Base-by-base conservation (phyloP, 352 stramenopile species). In the Globisporangium perplexum region DNA sequence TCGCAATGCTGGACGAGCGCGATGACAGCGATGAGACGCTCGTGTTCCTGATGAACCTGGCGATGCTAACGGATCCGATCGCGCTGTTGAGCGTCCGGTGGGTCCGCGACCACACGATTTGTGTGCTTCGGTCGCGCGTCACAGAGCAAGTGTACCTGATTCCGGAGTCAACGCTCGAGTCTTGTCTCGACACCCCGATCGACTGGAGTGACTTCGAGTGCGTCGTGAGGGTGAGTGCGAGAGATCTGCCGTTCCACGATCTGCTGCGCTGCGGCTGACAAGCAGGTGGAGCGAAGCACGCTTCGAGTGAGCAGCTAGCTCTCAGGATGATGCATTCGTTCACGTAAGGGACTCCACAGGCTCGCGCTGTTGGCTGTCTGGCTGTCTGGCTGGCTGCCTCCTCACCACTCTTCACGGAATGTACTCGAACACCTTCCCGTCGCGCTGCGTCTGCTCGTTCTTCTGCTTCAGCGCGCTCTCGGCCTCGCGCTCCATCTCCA, bases 341-440 rank as follows among this genome's bases (percentile, higher is more conserved):
- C 33, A 38, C 11, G 10, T 38, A 15, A 6, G 1, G 33, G 2
- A 30, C n/a, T 30, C 26, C 3, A 30, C 2, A 30, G 26, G 3
- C 26, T 30, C 26, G 5, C 26, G 26, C 26, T 30, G 3, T 30
- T 30, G 3, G 26, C 5, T 6, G 26, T 30, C 26, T 30, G 26
- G 5, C 26, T 38, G 10, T 3, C 14, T 38, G 33, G 1, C 12
- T 46, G 7, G 15, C 41, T 14, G 41, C 6, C n/a, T 42, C 24
- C 8, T 18, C 46, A 5, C 11, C 33, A 18, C 1, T 18, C 11
- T 35, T 23, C 48, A 51, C 23, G 55, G 48, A 11, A 55, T 45
- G 33, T 53, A 56, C 33, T 57, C 55, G 55, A 53, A 62, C 38
- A 62, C 55, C 53, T 59, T 53, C 11, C 22, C 44, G 11, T 61